A percentile compares a stretch with the other conserved stretches of the same genome.
Evolutionary conservation across 2,329 filamentous ascomycete genomes (phyloP).

Genomic region (Clathrospora elynae): DNA sequence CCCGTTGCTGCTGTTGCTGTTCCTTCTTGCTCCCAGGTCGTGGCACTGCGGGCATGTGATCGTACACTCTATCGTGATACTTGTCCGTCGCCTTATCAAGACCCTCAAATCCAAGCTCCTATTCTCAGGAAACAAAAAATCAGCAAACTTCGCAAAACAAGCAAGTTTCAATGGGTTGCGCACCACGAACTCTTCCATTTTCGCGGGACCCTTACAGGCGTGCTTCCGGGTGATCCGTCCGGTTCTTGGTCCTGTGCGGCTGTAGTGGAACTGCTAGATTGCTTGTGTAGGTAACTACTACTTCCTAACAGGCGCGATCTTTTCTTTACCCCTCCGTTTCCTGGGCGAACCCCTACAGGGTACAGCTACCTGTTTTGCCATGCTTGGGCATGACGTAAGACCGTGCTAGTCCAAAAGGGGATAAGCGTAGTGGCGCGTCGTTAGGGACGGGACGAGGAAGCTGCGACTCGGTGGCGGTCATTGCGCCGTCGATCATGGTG

Average conservation of each 20-base stretch:
- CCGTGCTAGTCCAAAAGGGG: no score
- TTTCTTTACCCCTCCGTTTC: neutral
- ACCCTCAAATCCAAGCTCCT: constrained; percentile 48
- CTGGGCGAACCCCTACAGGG: neutral
- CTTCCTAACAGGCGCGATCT: neutral
- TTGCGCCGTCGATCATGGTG: neutral
- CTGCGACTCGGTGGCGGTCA: neutral
- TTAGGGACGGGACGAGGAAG: neutral
- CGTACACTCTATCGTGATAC: constrained; percentile 38
- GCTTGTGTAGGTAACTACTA: neutral
- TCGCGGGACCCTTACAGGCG: constrained; percentile 15
- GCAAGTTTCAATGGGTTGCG: constrained; percentile 11
- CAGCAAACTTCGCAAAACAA: constrained; percentile 10
- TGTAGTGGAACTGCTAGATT: neutral
- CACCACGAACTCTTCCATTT: constrained; percentile 38
- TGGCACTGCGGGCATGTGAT: constrained; percentile 21
- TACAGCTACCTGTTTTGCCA: neutral
- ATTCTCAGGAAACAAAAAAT: constrained; percentile 10
- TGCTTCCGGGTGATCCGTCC: constrained; percentile 25
- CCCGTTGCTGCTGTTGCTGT: constrained; percentile 11
- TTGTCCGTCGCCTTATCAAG: constrained; percentile 37
- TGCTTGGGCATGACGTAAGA: no score
- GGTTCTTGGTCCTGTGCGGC: constrained; percentile 6
- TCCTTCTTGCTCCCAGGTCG: constrained; percentile 13
- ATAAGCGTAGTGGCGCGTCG: neutral